A percentile compares a stretch with the other conserved stretches of the same genome.
Evolutionary conservation across 129 eudicot genomes (phyloP).

Genomic region (Glebionis coronaria): DNA sequence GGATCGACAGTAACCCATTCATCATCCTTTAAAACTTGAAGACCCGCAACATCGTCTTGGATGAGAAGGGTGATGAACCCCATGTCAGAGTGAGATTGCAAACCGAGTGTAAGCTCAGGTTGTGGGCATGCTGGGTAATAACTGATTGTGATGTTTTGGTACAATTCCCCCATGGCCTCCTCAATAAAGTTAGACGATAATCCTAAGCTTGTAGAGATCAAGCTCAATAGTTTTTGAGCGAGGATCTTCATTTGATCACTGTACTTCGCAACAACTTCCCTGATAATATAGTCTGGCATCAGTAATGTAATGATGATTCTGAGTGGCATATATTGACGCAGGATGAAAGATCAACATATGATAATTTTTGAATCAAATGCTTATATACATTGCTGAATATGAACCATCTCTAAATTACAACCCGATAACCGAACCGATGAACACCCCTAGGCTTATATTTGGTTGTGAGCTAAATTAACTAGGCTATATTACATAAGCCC

Average conservation of each 20-base stretch:
- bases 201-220: constrained; percentile 76
- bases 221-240: constrained; percentile 58
- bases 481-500: too few species aligned
- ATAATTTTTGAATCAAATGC: not conserved
- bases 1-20: constrained; percentile 79
- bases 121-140: constrained; percentile 94
- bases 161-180: constrained; percentile 72
- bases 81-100: constrained; percentile 91
- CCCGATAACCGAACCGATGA: too few species aligned
- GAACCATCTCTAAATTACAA: too few species aligned
- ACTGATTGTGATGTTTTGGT: constrained; percentile 86
- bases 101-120: constrained; percentile 88
- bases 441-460: too few species aligned
- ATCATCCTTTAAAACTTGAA: constrained; percentile 66
- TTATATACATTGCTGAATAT: too few species aligned
- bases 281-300: constrained; percentile 22
- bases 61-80: constrained; percentile 90
- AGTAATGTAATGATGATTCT: constrained; percentile 16
- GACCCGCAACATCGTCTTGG: constrained; percentile 90
- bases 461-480: too few species aligned
- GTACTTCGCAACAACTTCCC: constrained; percentile 66
- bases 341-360: not conserved
- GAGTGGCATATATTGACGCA: not conserved
- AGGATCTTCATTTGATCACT: constrained; percentile 67
- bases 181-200: constrained; percentile 52